A percentile compares a stretch with the other conserved stretches of the same genome.
Conservation (phyloP, 1,139 yeast species). For the Petasospora rhodanensis region DNA sequence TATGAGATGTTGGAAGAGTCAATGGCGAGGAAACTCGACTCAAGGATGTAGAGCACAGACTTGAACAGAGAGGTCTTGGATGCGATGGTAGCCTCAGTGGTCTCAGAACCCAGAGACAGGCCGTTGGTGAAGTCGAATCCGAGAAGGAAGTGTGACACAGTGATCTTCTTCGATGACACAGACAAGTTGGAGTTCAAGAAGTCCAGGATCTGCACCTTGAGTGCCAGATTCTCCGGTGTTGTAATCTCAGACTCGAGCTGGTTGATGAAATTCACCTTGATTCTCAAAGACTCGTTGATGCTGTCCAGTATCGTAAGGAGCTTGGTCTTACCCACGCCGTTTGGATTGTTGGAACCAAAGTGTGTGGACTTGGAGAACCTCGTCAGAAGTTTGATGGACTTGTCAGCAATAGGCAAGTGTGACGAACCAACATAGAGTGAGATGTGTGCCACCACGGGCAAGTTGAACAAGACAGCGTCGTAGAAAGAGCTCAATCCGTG, state of each 20-base stretch:
- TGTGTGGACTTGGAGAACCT: slow-evolving; percentile 46
- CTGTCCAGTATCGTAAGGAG: slow-evolving; percentile 70
- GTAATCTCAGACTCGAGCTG: slow-evolving; percentile 53
- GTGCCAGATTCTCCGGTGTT: slow-evolving; percentile 32
- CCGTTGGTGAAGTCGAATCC: slow-evolving; percentile 56
- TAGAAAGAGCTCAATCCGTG: slow-evolving; percentile 62
- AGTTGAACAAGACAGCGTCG: slow-evolving; percentile 65
- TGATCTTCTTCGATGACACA: slow-evolving; percentile 34
- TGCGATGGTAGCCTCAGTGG: slow-evolving; percentile 42
- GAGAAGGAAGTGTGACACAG: slow-evolving; percentile 68
- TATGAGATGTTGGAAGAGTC: slow-evolving; percentile 42
- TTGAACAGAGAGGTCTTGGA: slow-evolving; percentile 53
- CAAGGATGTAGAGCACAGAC: slow-evolving; percentile 47
- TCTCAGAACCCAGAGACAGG: slow-evolving; percentile 37
- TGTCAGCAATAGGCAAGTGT: slow-evolving; percentile 44
- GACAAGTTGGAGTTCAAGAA: slow-evolving; percentile 52
- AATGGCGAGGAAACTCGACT: slow-evolving; percentile 41
- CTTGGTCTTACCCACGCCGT: slow-evolving; percentile 51
- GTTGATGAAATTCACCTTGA: slow-evolving; percentile 66
- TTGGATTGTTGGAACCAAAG: slow-evolving; percentile 38
- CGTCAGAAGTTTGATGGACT: slow-evolving; percentile 51
- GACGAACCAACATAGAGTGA: slow-evolving; percentile 63
- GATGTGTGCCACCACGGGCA: slow-evolving; percentile 65
- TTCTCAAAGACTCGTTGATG: slow-evolving; percentile 63
- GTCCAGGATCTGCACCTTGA: slow-evolving; percentile 56